Conservation (phyloP, 129 eudicot species). For the Helianthus annuus region DNA sequence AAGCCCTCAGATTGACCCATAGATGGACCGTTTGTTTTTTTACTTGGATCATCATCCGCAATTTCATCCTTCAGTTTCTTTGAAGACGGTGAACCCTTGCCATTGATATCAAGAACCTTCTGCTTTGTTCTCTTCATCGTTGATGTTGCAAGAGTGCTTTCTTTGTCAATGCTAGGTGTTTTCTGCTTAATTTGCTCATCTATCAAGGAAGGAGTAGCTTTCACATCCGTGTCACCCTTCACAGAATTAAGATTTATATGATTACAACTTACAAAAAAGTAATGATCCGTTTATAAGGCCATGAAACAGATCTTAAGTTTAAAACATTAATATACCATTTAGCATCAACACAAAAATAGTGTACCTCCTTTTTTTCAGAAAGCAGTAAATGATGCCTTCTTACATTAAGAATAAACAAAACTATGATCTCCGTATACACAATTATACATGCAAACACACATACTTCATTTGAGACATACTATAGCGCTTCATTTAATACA, state of each 20-base stretch:
- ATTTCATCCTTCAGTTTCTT: conserved; percentile 38
- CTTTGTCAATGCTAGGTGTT: conserved; percentile 32
- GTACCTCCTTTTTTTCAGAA: background rate
- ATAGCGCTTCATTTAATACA: background rate
- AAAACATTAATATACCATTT: background rate
- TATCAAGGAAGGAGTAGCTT: conserved; percentile 18
- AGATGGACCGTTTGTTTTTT: conserved; percentile 24
- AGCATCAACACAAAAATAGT: conserved; percentile 7
- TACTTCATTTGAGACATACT: background rate
- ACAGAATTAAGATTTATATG: conserved; percentile 9
- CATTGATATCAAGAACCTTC: conserved; percentile 11
- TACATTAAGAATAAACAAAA: background rate
- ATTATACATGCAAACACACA: background rate
- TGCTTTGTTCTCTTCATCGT: conserved; percentile 33
- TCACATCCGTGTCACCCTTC: conserved; percentile 32
- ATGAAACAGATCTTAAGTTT: background rate
- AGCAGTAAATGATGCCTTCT: background rate
- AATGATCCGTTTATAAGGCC: background rate
- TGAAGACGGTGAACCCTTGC: conserved; percentile 9
- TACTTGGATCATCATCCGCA: conserved; percentile 17
- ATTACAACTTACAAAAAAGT: conserved; percentile 13
- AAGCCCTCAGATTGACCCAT: conserved; percentile 22
- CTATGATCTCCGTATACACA: background rate
- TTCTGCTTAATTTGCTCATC: conserved; percentile 33
- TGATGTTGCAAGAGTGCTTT: conserved; percentile 26